These are phyloP conservation scores for Beauveria bassiana DNA, from an alignment of 2,329 filamentous ascomycete genomes.

Conservation along the genomic window DNA sequence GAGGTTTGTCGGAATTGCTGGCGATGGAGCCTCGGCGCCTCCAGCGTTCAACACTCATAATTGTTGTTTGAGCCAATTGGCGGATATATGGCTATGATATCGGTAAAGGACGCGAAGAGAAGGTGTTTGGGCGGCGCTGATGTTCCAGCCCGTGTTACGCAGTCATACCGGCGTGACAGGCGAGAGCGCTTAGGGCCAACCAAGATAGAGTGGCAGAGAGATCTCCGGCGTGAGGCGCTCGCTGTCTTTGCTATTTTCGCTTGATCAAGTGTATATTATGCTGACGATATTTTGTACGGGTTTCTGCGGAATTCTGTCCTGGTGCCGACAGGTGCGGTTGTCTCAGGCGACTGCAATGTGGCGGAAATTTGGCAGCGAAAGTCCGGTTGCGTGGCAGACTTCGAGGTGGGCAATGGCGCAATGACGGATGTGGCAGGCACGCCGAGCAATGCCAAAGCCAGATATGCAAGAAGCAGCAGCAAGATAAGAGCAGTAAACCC, in stretches of 20 bases:
- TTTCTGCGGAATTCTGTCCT: not conserved
- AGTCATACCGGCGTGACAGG: constrained; percentile 1
- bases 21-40: constrained; percentile 5
- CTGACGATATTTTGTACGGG: constrained; percentile 7
- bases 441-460: not conserved
- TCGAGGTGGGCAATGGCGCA: not conserved
- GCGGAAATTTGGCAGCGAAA: not conserved
- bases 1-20: not conserved
- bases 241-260: not conserved
- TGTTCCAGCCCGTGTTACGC: not conserved
- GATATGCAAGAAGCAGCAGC: not conserved
- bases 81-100: not conserved
- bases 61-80: not conserved
- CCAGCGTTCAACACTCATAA: constrained; percentile 11
- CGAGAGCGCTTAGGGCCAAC: not conserved
- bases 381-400: not conserved
- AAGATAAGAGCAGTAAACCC: not conserved
- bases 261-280: constrained; percentile 2
- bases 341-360: constrained; percentile 8
- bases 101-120: not conserved
- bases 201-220: not conserved
- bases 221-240: not conserved
- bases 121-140: not conserved
- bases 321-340: constrained; percentile 1
- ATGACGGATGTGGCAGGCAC: not conserved